These are phyloP conservation scores for Naganishia sp. DNA, from an alignment of 1,284 basidiomycete species.

Conservation along the genomic window DNA sequence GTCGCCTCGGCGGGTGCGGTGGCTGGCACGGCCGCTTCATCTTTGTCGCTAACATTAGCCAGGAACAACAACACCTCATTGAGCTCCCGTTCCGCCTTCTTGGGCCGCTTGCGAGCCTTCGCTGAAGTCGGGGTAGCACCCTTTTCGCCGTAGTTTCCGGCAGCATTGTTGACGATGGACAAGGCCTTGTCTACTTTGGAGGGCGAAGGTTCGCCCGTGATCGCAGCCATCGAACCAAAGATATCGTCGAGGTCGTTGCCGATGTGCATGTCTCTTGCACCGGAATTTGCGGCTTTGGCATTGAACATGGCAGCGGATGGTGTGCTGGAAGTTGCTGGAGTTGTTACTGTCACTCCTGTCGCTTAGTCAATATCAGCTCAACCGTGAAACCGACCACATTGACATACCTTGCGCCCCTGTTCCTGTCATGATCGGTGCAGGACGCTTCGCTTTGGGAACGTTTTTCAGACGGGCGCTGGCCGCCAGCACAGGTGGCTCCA, in stretches of 20 bases:
- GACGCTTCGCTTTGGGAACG: not conserved
- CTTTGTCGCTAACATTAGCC: not conserved
- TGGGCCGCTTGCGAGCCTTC: conserved; percentile 1
- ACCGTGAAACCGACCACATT: too few relatives aligned
- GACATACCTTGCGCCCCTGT: not conserved
- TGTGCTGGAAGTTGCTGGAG: too few relatives aligned
- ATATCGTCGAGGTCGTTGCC: too few relatives aligned
- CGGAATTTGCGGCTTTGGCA: too few relatives aligned
- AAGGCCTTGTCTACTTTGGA: not conserved
- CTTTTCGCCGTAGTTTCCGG: not conserved
- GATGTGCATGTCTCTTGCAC: too few relatives aligned
- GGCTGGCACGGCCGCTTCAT: not conserved
- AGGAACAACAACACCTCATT: conserved; percentile 14
- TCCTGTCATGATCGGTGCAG: not conserved
- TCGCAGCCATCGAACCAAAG: not conserved
- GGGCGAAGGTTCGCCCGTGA: not conserved
- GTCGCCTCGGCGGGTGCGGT: not conserved
- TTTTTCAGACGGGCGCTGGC: not conserved
- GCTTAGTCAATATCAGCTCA: too few relatives aligned
- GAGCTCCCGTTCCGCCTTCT: conserved; percentile 23
- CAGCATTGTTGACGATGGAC: not conserved
- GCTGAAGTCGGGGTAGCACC: not conserved
- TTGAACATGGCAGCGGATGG: too few relatives aligned
- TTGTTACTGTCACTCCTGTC: too few relatives aligned
- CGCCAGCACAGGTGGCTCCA: not conserved